Evolutionary conservation across 2,329 filamentous ascomycete genomes (phyloP).

Genomic region (Parascedosporium putredinis): DNA sequence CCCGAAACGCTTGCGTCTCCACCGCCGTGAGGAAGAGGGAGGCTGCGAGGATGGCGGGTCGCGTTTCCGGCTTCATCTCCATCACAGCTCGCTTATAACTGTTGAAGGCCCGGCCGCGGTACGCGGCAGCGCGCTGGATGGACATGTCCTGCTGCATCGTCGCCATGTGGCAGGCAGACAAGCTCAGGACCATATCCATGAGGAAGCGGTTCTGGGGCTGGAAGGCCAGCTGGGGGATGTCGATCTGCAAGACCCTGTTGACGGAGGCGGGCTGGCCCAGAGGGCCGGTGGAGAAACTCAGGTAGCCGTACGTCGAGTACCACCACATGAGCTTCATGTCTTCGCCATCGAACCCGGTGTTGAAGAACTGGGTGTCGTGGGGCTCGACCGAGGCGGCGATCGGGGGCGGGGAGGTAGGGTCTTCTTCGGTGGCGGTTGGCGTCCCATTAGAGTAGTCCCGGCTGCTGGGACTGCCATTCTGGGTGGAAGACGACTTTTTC

Average conservation of each 20-base stretch:
- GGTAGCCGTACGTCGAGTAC: conserved; percentile 35
- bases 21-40: conserved; percentile 42
- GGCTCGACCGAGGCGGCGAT: not conserved
- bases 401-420: too few relatives aligned
- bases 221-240: conserved; percentile 39
- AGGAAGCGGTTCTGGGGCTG: conserved; percentile 34
- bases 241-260: conserved; percentile 33
- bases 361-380: conserved; percentile 13
- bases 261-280: conserved; percentile 22
- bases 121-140: conserved; percentile 26
- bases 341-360: conserved; percentile 22
- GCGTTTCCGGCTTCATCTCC: conserved; percentile 31
- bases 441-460: too few relatives aligned
- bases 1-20: conserved; percentile 39
- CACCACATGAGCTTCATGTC: conserved; percentile 49
- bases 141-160: conserved; percentile 28
- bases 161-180: conserved; percentile 39
- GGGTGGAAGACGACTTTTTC: not conserved
- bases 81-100: conserved; percentile 43
- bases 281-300: conserved; percentile 32
- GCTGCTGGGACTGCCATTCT: too few relatives aligned
- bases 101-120: conserved; percentile 38
- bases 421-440: too few relatives aligned
- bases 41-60: conserved; percentile 37
- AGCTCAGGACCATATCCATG: conserved; percentile 42